Conservation (phyloP, 805 yeast species). For the Cyberlindnera meyerae region DNA sequence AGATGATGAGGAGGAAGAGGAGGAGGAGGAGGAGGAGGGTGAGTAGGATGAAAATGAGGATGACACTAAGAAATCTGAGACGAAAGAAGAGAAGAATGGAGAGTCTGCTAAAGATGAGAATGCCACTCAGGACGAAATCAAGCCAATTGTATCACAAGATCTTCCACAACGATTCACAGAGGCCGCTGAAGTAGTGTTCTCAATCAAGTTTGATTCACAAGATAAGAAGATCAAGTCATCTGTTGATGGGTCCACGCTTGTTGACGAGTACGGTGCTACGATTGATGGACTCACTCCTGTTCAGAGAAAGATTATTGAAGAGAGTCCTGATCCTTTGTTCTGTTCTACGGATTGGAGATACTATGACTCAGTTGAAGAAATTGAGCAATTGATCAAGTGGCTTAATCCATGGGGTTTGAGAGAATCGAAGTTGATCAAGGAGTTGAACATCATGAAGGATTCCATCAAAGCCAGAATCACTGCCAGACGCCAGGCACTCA, state of each 20-base stretch:
- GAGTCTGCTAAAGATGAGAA: conserved; percentile 24
- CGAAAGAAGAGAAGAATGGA: conserved; percentile 7
- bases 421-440: conserved; percentile 63
- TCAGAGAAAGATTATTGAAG: conserved; percentile 66
- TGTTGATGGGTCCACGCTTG: conserved; percentile 33
- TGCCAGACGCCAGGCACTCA: conserved; percentile 53
- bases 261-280: conserved; percentile 35
- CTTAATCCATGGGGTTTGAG: conserved; percentile 70
- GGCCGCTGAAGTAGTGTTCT: conserved; percentile 19
- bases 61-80: not conserved
- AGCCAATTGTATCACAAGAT: conserved; percentile 5
- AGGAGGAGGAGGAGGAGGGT: conserved; percentile 11
- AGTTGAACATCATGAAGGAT: conserved; percentile 47
- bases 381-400: conserved; percentile 57
- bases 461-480: conserved; percentile 49
- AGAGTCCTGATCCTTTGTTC: conserved; percentile 51
- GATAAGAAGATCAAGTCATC: conserved; percentile 53
- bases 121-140: conserved; percentile 22
- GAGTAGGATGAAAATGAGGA: conserved; percentile 7
- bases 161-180: conserved; percentile 22
- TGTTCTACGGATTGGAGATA: conserved; percentile 62
- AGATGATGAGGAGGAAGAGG: conserved; percentile 4
- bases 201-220: conserved; percentile 29
- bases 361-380: conserved; percentile 55
- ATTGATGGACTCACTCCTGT: conserved; percentile 19